phyloP scores from a whole-genome alignment of 176 grass and related monocot species.

The Oryza coarctata region DNA sequence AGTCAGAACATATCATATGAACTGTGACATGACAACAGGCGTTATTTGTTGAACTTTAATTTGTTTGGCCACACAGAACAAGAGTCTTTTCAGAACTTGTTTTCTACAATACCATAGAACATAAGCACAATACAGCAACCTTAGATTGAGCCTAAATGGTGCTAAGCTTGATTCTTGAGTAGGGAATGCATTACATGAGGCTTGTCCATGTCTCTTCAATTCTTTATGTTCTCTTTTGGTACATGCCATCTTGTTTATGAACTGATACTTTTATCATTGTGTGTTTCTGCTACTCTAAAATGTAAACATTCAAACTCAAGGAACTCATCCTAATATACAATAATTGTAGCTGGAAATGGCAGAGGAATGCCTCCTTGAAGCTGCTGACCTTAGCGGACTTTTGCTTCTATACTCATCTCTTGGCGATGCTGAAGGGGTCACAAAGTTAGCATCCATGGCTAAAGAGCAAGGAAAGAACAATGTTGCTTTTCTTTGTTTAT shows the following conservation, averaged over 20 bases:
- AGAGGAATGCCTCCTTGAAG: conserved; percentile 72
- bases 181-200: not conserved
- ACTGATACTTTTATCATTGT: not conserved
- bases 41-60: too few relatives aligned
- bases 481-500: conserved; percentile 87
- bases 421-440: conserved; percentile 87
- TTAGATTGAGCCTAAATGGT: not conserved
- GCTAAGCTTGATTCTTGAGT: not conserved
- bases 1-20: too few relatives aligned
- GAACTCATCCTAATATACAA: not conserved
- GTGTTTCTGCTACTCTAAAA: not conserved
- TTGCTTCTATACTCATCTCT: conserved; percentile 89
- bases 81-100: too few relatives aligned
- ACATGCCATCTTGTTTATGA: not conserved
- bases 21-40: too few relatives aligned
- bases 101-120: too few relatives aligned
- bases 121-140: too few relatives aligned
- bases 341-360: conserved; percentile 70
- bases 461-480: conserved; percentile 92
- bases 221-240: not conserved
- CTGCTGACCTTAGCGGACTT: conserved; percentile 70
- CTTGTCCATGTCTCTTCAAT: not conserved
- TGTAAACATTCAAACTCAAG: conserved; percentile 21
- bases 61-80: too few relatives aligned
- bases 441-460: conserved; percentile 66